Evolutionary conservation across 306 rosid genomes (phyloP), one percentile per base, ranked within the genome.

Genomic region (Delonix regia): DNA sequence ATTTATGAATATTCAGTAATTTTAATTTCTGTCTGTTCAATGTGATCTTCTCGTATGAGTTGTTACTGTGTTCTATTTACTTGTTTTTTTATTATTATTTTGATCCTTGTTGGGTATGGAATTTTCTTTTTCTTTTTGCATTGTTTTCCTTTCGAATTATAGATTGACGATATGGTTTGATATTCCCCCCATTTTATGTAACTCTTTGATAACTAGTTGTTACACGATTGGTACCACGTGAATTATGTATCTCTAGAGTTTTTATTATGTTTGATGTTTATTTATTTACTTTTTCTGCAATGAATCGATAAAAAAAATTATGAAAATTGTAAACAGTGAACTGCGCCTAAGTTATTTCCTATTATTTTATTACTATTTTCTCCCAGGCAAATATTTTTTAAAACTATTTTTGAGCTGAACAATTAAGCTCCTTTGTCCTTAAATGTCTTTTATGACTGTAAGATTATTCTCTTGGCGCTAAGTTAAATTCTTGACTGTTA

Each of bases 401-500:
- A 63, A 19, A 25, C 19, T 48, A 60, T 64, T 5, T 9, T 61
- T 34, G 45, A 75, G 67, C 25, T 33, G 24, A 34, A 4, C 56
- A 18, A 11, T 7, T 21, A 4, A 41, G 19, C 38, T 69, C 33
- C 44, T 7, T 39, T 12, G 33, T 45, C 21, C 34, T 15, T 47
- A 7, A 22, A 34, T 28, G 19, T 27, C 5, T 21, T 72, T 1
- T 21, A 38, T 16, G 4, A 25, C 71, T 56, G 61, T 22, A n/a
- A 68, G 21, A 28, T 57, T 62, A 60, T 53, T 51, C 19, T 77
- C n/a, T 73, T 16, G 75, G 33, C 7, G 61, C 25, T 53, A 13
- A 61, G 25, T 5, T 45, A 18, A 56, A 57, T 63, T 77, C 0
- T 41, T 78, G 62, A 62, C 45, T 80, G 79, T 74, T 14, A 28